Conservation (phyloP, 2,329 filamentous ascomycete species). For the Fusarium coffeatum region DNA sequence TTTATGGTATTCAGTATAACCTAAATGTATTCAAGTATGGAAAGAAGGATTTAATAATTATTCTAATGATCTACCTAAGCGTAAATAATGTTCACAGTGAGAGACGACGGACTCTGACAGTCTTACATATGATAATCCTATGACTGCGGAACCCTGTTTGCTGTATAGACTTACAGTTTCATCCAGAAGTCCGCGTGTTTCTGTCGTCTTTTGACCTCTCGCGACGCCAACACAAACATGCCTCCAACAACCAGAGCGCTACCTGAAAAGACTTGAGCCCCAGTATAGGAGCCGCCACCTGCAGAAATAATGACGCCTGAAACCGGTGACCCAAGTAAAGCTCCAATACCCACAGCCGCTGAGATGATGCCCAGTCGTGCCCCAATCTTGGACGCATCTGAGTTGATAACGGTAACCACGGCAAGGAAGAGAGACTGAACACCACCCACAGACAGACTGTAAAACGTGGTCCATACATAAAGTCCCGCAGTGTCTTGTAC, state of each 20-base stretch:
- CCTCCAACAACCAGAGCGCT: neutral
- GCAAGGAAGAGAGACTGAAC: neutral
- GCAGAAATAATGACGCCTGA: neutral
- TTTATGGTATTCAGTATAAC: neutral
- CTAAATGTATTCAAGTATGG: rapidly evolving
- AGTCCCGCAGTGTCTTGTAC: neutral
- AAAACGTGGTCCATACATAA: neutral
- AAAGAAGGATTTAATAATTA: neutral
- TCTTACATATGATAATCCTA: neutral
- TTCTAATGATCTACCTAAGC: too few species aligned
- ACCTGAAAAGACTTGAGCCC: neutral
- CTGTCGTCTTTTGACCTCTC: neutral
- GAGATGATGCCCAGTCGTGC: constrained; percentile 5
- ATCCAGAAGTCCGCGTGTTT: neutral
- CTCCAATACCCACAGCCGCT: neutral
- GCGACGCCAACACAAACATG: neutral
- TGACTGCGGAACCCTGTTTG: neutral
- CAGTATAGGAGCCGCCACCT: neutral
- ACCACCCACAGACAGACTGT: neutral
- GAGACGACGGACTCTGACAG: neutral
- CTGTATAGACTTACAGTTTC: neutral
- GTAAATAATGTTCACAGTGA: neutral
- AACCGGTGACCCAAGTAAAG: neutral
- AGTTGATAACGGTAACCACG: neutral
- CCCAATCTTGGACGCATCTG: neutral